phyloP scores from a whole-genome alignment of 352 stramenopile species.

The Phytophthora lateralis region DNA sequence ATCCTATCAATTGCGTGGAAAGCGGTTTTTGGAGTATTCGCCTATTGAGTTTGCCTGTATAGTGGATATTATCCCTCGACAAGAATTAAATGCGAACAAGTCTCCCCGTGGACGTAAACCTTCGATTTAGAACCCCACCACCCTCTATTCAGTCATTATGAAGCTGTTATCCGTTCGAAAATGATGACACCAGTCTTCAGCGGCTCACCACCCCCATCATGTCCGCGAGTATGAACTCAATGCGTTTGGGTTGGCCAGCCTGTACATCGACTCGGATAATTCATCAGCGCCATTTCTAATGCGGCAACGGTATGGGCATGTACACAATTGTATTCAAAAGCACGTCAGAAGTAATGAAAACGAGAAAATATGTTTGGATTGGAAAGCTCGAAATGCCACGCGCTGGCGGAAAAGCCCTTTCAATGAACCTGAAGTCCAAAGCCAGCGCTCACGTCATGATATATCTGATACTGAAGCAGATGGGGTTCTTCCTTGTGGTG shows the following conservation, averaged over 20 bases:
- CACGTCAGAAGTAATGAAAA: not conserved
- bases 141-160: not conserved
- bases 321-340: not conserved
- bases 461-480: no score
- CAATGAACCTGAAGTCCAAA: not conserved
- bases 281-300: not conserved
- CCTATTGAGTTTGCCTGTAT: not conserved
- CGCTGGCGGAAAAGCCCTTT: not conserved
- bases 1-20: not conserved
- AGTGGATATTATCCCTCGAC: not conserved
- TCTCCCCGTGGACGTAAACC: not conserved
- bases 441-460: no score
- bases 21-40: not conserved
- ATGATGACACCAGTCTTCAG: not conserved
- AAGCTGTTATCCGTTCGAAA: not conserved
- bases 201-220: not conserved
- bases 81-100: not conserved
- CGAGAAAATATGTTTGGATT: conserved; percentile 1
- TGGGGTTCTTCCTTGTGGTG: no score
- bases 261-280: not conserved
- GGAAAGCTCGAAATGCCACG: not conserved
- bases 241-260: not conserved
- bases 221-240: not conserved
- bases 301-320: not conserved
- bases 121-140: not conserved